Conservation (phyloP, 345 rosid genomes). For the Cardamine chenopodiifolia region DNA sequence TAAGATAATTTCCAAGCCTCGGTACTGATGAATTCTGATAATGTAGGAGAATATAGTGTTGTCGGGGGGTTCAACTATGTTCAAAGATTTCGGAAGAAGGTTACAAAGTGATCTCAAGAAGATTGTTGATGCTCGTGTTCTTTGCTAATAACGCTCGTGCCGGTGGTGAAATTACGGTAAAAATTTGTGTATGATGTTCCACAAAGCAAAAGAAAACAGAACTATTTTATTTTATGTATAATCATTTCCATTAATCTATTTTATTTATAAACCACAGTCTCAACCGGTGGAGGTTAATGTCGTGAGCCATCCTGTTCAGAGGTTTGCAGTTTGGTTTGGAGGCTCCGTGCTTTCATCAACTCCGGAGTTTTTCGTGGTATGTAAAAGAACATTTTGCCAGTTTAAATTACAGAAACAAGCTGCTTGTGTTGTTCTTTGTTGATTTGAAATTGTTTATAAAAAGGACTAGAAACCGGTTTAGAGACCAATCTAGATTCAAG, state of each 20-base stretch:
- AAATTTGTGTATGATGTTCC: background rate
- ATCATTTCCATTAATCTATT: background rate
- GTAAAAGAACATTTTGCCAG: background rate
- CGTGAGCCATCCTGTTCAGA: constrained; percentile 93
- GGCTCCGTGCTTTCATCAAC: constrained; percentile 99
- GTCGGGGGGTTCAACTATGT: constrained; percentile 99
- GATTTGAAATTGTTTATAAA: background rate
- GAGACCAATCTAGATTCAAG: background rate
- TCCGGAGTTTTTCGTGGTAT: constrained; percentile 90
- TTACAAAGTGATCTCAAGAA: constrained; percentile 95
- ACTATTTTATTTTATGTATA: background rate
- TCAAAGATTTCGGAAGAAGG: constrained; percentile 96
- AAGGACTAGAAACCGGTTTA: background rate
- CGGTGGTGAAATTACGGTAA: constrained; percentile 76
- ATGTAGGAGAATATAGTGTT: constrained; percentile 84
- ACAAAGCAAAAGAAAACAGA: background rate
- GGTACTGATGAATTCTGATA: constrained; percentile 31
- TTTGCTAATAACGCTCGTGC: constrained; percentile 77
- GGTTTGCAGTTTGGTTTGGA: constrained; percentile 98
- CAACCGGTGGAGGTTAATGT: constrained; percentile 97
- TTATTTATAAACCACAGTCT: constrained; percentile 47
- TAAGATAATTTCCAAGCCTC: background rate
- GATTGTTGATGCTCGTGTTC: constrained; percentile 91
- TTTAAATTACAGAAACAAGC: background rate
- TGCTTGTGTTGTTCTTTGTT: background rate